A percentile compares a stretch with the other conserved stretches of the same genome.
Evolutionary conservation across 2,329 filamentous ascomycete genomes (phyloP).

Genomic region (Cadophora sp.): DNA sequence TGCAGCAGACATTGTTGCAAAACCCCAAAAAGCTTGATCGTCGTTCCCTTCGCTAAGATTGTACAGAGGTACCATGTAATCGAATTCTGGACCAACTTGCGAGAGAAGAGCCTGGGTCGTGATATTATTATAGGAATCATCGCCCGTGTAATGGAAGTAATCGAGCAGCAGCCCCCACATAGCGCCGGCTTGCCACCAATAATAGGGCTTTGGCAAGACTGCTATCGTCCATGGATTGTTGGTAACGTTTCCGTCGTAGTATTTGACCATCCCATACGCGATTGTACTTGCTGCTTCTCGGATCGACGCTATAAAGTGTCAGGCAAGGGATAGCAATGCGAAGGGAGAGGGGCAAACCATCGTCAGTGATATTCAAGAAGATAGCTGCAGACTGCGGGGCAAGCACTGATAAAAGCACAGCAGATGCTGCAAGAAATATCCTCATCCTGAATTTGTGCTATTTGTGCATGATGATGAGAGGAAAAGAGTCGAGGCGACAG

Average conservation of each 20-base stretch:
- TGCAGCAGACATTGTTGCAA: slow-evolving; percentile 70
- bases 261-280: slow-evolving; percentile 66
- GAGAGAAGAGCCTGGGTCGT: slow-evolving; percentile 64
- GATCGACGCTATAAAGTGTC: slow-evolving; percentile 59
- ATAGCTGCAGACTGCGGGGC: slow-evolving; percentile 25
- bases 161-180: slow-evolving; percentile 73
- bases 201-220: slow-evolving; percentile 71
- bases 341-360: slow-evolving; percentile 20
- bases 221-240: slow-evolving; percentile 61
- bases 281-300: slow-evolving; percentile 65
- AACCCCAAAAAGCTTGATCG: slow-evolving; percentile 77
- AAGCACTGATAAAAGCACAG: slow-evolving; percentile 22
- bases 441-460: slow-evolving; percentile 26
- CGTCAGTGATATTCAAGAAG: slow-evolving; percentile 30
- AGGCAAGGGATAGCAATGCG: neutral
- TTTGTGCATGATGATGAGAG: slow-evolving; percentile 16
- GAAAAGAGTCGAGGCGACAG: neutral
- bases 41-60: slow-evolving; percentile 72
- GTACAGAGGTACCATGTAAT: slow-evolving; percentile 66
- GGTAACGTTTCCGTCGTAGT: slow-evolving; percentile 68
- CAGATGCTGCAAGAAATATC: slow-evolving; percentile 14
- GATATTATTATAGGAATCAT: slow-evolving; percentile 65
- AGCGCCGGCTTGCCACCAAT: slow-evolving; percentile 62
- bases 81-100: slow-evolving; percentile 63
- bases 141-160: slow-evolving; percentile 71